These are phyloP conservation scores for Aspergillus clavatus DNA, from an alignment of 2,329 filamentous ascomycete genomes.

Conservation along the genomic window DNA sequence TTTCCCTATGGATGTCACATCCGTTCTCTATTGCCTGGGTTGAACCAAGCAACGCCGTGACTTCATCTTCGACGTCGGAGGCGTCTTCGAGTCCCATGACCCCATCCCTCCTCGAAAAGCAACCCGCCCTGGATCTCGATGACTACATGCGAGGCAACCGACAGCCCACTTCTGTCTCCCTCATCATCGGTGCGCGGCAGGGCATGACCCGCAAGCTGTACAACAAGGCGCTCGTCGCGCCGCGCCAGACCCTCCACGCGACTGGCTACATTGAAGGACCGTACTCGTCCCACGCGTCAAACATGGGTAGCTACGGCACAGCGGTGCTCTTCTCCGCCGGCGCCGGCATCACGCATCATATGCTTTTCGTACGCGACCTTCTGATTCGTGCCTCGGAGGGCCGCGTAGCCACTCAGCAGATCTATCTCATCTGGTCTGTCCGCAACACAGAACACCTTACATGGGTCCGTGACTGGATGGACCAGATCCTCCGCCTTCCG, in stretches of 20 bases:
- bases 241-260: slow-evolving; percentile 48
- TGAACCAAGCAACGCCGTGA: slow-evolving; percentile 30
- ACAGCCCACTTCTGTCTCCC: slow-evolving; percentile 44
- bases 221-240: slow-evolving; percentile 49
- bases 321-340: slow-evolving; percentile 62
- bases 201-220: slow-evolving; percentile 60
- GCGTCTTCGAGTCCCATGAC: slow-evolving; percentile 13
- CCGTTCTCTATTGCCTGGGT: slow-evolving; percentile 47
- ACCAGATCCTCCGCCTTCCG: slow-evolving; percentile 57
- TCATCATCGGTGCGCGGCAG: slow-evolving; percentile 57
- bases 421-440: slow-evolving; percentile 61
- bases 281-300: slow-evolving; percentile 56
- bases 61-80: slow-evolving; percentile 18
- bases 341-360: slow-evolving; percentile 62
- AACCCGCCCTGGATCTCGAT: slow-evolving; percentile 22
- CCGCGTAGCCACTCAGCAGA: slow-evolving; percentile 54
- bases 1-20: slow-evolving; percentile 47
- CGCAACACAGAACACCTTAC: slow-evolving; percentile 56
- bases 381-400: slow-evolving; percentile 49
- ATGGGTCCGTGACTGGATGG: slow-evolving; percentile 64
- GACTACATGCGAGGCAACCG: slow-evolving; percentile 18
- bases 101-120: slow-evolving; percentile 31
- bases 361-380: slow-evolving; percentile 57
- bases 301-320: slow-evolving; percentile 58
- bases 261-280: slow-evolving; percentile 59